A percentile compares a stretch with the other conserved stretches of the same genome.
Evolutionary conservation across 257 asterid species (phyloP).

Genomic region (Rhazya stricta): DNA sequence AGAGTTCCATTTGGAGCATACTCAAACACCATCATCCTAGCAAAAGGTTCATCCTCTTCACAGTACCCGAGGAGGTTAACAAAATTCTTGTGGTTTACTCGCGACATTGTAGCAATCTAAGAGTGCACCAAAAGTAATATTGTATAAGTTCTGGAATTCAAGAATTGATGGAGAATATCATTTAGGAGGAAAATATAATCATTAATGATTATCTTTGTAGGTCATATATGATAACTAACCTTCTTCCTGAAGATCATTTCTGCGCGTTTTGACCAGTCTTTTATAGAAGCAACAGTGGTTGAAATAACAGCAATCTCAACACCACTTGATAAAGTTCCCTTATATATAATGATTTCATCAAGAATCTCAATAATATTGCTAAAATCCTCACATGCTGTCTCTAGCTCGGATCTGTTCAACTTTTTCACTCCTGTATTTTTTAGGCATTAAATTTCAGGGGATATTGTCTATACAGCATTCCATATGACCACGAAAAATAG

Average conservation of each 20-base stretch:
- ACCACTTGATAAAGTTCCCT: slow-evolving; percentile 91
- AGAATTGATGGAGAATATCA: background rate
- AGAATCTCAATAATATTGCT: slow-evolving; percentile 57
- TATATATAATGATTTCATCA: slow-evolving; percentile 59
- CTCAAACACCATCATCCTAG: slow-evolving; percentile 96
- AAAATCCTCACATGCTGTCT: slow-evolving; percentile 91
- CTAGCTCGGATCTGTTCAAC: slow-evolving; percentile 76
- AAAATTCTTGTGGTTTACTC: slow-evolving; percentile 93
- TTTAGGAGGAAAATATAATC: background rate
- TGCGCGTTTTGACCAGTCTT: slow-evolving; percentile 72
- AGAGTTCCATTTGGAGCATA: slow-evolving; percentile 88
- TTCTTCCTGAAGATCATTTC: slow-evolving; percentile 65
- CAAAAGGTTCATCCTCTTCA: slow-evolving; percentile 80
- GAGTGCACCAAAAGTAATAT: slow-evolving; percentile 7
- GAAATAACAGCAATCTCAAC: slow-evolving; percentile 86
- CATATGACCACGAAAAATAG: background rate
- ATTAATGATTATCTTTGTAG: slow-evolving; percentile 2
- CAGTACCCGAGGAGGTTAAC: slow-evolving; percentile 87
- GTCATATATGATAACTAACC: slow-evolving; percentile 34
- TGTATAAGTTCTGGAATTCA: background rate
- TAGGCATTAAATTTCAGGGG: slow-evolving; percentile 7
- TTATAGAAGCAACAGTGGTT: slow-evolving; percentile 48
- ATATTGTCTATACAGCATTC: background rate
- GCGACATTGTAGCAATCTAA: slow-evolving; percentile 70
- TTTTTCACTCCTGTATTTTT: slow-evolving; percentile 72